Evolutionary conservation across 192 early-diverging fungal species (phyloP).

Genomic region (Oehlia diaphana): DNA sequence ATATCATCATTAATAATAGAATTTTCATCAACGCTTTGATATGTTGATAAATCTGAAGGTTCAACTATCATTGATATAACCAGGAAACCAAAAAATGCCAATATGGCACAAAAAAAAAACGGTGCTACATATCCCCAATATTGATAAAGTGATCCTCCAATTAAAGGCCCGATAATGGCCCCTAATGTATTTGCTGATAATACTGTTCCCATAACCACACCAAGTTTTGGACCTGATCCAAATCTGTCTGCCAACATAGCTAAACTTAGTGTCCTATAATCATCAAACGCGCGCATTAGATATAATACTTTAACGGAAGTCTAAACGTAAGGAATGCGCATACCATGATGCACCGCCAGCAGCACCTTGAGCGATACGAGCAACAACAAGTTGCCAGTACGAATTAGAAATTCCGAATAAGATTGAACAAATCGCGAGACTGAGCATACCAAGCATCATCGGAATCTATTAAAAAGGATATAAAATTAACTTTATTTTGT

Average conservation of each 20-base stretch:
- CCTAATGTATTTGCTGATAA: slow-evolving; percentile 69
- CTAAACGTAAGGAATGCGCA: not conserved
- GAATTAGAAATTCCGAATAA: slow-evolving; percentile 64
- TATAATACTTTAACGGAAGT: not conserved
- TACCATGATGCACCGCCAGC: slow-evolving; percentile 75
- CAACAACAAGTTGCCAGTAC: slow-evolving; percentile 66
- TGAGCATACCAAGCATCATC: slow-evolving; percentile 71
- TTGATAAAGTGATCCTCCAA: slow-evolving; percentile 66
- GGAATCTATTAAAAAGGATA: slow-evolving; percentile 44
- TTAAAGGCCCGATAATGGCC: slow-evolving; percentile 64
- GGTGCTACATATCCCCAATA: slow-evolving; percentile 67
- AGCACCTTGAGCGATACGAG: slow-evolving; percentile 70
- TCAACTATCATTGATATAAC: slow-evolving; percentile 64
- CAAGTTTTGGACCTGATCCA: slow-evolving; percentile 55
- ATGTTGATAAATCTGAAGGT: slow-evolving; percentile 44
- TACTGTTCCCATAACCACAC: slow-evolving; percentile 71
- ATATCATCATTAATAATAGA: slow-evolving; percentile 28
- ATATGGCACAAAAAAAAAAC: slow-evolving; percentile 65
- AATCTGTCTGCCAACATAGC: slow-evolving; percentile 76
- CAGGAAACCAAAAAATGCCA: slow-evolving; percentile 61
- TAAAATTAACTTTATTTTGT: not conserved
- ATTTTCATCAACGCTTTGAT: slow-evolving; percentile 14
- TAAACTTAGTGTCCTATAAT: slow-evolving; percentile 61
- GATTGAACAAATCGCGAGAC: slow-evolving; percentile 61
- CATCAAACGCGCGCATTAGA: not conserved